Base-by-base conservation (phyloP, 2,329 filamentous ascomycete species). In the Diaporthe ilicicola region DNA sequence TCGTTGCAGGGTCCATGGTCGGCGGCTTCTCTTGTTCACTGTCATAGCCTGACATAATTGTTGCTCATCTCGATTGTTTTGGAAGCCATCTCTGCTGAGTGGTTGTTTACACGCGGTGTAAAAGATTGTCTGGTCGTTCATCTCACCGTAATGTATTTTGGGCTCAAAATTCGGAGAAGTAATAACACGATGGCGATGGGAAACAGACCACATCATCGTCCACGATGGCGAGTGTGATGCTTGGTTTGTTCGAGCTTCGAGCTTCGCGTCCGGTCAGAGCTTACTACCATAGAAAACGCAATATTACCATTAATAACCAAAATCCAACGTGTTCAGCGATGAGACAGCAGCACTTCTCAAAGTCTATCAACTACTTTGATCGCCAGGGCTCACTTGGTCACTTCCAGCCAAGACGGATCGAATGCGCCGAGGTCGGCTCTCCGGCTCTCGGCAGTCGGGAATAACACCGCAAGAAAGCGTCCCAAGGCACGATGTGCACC, bases 51-150 rank as follows among this genome's bases (percentile, higher is more conserved):
- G 56, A 67, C 55, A 71, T 69, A 54, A 54, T 66, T 64, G 64
- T 69, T 69, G 69, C 48, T 70, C 53, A 73, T 71, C 37, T 73
- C n/a, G 51, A 13, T 34, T 65, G 50, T 69, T 67, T 73, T 73
- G 65, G 56, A 50, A 69, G 71, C 59, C 64, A 71, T 73, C 59
- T 73, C 65, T 65, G 54, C 29, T 53, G 64, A 59, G 71, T 65
- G 71, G 42, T 54, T 44, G 53, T 62, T 50, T 39, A 67, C 53
- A 70, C 50, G 59, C 59, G 51, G 69, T 71, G 64, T 44, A 29
- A 51, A 65, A 61, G n/a, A 50, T 61, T 61, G 37, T 69, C 50
- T n/a, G 65, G 64, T 51, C 46, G 67, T 59, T 50, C 39, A 70
- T 54, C 67, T 53, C 24, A 62, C 39, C 37, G 48, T 69, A 62